A percentile compares a stretch with the other conserved stretches of the same genome.
phyloP scores from a whole-genome alignment of 495 filamentous ascomycete genomes.

The Daldinia concentrica region DNA sequence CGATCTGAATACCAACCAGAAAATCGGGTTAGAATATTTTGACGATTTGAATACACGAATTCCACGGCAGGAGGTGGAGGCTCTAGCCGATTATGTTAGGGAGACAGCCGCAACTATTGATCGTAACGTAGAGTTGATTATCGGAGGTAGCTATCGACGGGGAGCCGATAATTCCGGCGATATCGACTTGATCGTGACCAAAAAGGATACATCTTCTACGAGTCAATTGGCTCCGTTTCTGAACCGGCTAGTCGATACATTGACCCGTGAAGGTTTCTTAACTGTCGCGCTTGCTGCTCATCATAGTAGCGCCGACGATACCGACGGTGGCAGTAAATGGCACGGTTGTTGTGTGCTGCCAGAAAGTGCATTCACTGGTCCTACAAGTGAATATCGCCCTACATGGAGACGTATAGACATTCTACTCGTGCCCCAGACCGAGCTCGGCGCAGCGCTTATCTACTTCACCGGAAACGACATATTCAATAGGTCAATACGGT shows the following conservation, averaged over 20 bases:
- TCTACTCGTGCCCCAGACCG: slow-evolving; percentile 79
- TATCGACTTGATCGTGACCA: slow-evolving; percentile 88
- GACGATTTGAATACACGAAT: slow-evolving; percentile 86
- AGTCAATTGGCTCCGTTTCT: slow-evolving; percentile 72
- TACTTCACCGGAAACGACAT: slow-evolving; percentile 98
- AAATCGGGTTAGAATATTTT: slow-evolving; percentile 81
- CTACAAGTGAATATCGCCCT: slow-evolving; percentile 37
- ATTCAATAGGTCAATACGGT: slow-evolving; percentile 88
- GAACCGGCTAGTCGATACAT: slow-evolving; percentile 66
- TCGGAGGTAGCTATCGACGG: slow-evolving; percentile 88
- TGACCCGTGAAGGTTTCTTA: slow-evolving; percentile 69
- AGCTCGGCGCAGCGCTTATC: slow-evolving; percentile 88
- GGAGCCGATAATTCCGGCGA: slow-evolving; percentile 78
- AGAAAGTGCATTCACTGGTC: slow-evolving; percentile 30
- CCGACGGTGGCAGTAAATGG: slow-evolving; percentile 74
- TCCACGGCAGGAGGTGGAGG: slow-evolving; percentile 77
- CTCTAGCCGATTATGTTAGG: slow-evolving; percentile 74
- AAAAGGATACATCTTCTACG: slow-evolving; percentile 63
- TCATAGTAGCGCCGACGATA: slow-evolving; percentile 36
- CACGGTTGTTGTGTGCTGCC: slow-evolving; percentile 84
- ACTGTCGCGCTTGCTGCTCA: slow-evolving; percentile 57
- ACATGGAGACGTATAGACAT: slow-evolving; percentile 88
- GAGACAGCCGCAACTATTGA: slow-evolving; percentile 70
- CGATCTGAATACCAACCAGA: slow-evolving; percentile 75
- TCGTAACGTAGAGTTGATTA: slow-evolving; percentile 66